Percentiles rank a stretch among this genome's conserved stretches.
Evolutionary conservation across 108 stramenopile genomes (phyloP).

Genomic region (Hondaea fermentalgiana): DNA sequence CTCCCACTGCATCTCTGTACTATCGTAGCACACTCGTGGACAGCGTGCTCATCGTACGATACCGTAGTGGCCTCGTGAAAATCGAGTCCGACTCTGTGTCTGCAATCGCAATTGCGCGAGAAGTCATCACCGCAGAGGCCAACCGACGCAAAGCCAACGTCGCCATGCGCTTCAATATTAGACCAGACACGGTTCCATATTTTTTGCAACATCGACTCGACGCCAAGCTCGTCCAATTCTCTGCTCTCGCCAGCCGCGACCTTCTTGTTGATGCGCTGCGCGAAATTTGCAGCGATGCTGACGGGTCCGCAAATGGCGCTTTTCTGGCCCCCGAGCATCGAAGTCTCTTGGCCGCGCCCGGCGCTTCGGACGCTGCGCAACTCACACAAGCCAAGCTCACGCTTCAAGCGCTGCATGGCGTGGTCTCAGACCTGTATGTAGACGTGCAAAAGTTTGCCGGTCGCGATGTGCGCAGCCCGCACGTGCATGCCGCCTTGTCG

Average conservation of each 20-base stretch:
- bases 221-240: not conserved
- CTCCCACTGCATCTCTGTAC: not conserved
- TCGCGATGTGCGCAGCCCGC: not conserved
- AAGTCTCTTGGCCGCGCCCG: not conserved
- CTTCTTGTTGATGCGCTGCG: not conserved
- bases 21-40: not conserved
- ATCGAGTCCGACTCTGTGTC: constrained; percentile 1
- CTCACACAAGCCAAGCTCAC: too few relatives aligned
- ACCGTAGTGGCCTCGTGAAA: not conserved
- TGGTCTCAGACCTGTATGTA: not conserved
- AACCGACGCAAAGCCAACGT: not conserved
- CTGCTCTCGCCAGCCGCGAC: not conserved
- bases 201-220: not conserved
- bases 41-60: not conserved
- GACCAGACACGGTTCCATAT: not conserved
- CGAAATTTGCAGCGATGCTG: not conserved
- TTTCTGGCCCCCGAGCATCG: not conserved
- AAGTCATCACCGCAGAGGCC: not conserved
- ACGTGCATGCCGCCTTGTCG: not conserved
- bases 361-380: not conserved
- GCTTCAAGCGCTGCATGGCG: not conserved
- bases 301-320: not conserved
- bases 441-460: constrained; percentile 2
- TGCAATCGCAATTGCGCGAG: not conserved
- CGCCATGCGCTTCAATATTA: not conserved